phyloP scores from a whole-genome alignment of 768 basidiomycete genomes.

The Harrya chromipes region DNA sequence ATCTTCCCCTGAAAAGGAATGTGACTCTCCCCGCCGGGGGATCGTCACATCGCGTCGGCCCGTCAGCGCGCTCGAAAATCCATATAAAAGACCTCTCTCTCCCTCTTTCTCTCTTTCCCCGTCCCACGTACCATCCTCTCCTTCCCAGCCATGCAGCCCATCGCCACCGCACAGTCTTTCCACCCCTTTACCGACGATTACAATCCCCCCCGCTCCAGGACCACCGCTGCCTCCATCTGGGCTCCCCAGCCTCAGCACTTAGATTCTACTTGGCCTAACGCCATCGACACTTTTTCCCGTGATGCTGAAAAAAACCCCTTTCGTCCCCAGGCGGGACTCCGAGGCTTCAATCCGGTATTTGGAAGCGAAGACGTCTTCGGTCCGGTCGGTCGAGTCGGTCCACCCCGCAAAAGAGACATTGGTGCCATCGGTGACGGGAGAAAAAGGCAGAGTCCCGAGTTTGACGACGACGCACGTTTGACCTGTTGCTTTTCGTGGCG shows the following conservation, averaged over 20 bases:
- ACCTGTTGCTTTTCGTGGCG: slow-evolving; percentile 16
- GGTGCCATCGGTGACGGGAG: slow-evolving; percentile 82
- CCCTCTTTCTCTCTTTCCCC: slow-evolving; percentile 38
- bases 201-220: slow-evolving; percentile 40
- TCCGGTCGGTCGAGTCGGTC: slow-evolving; percentile 38
- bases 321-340: slow-evolving; percentile 27
- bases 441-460: slow-evolving; percentile 56
- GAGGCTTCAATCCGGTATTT: slow-evolving; percentile 21
- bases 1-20: slow-evolving; percentile 33
- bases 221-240: slow-evolving; percentile 66
- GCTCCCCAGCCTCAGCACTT: slow-evolving; percentile 74
- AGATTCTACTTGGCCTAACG: slow-evolving; percentile 64
- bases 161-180: slow-evolving; percentile 25
- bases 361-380: slow-evolving; percentile 67
- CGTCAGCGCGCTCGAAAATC: slow-evolving; percentile 24
- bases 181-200: slow-evolving; percentile 37
- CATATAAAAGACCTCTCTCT: slow-evolving; percentile 32
- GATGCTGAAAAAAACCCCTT: slow-evolving; percentile 42
- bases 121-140: slow-evolving; percentile 41
- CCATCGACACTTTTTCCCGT: slow-evolving; percentile 59
- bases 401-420: slow-evolving; percentile 45
- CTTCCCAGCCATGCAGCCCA: slow-evolving; percentile 26
- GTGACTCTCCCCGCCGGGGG: slow-evolving; percentile 24
- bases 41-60: slow-evolving; percentile 31
- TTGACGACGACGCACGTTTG: slow-evolving; percentile 44